A percentile compares a stretch with the other conserved stretches of the same genome.
phyloP scores from a whole-genome alignment of 139 green algal species.

The Choricystis sp. region DNA sequence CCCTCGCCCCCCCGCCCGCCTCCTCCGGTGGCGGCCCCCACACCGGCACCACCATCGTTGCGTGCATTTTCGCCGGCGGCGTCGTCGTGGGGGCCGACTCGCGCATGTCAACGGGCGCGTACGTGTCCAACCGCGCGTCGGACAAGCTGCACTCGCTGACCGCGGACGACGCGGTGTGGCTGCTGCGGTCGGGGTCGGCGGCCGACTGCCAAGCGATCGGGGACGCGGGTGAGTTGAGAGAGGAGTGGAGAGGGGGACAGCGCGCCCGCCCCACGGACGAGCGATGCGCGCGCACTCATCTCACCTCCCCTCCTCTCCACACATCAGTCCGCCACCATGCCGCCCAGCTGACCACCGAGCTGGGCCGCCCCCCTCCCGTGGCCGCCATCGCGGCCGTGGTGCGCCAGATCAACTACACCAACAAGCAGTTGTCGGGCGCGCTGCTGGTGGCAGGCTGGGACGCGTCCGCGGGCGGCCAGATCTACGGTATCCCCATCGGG shows the following conservation, averaged over 20 bases:
- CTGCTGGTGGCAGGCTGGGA: conserved; percentile 95
- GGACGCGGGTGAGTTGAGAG: conserved; percentile 65
- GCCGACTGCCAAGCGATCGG: conserved; percentile 74
- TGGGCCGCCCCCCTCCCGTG: not conserved
- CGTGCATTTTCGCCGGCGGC: conserved; percentile 59
- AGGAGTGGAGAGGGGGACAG: not conserved
- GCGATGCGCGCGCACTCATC: not conserved
- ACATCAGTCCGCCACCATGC: not conserved
- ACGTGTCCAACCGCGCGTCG: conserved; percentile 81
- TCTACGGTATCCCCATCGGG: conserved; percentile 76
- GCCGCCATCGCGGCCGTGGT: not conserved
- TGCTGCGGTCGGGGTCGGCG: conserved; percentile 67
- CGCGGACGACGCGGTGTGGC: conserved; percentile 50
- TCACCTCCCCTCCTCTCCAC: not conserved
- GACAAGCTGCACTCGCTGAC: conserved; percentile 83
- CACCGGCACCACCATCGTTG: conserved; percentile 79
- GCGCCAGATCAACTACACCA: conserved; percentile 72
- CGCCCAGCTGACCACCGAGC: not conserved
- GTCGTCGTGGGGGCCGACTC: conserved; percentile 84
- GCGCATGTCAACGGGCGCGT: conserved; percentile 73
- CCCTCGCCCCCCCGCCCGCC: too few relatives aligned
- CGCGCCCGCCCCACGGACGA: not conserved
- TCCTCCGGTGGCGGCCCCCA: conserved; percentile 7
- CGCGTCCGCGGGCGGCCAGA: conserved; percentile 49
- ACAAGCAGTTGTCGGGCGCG: conserved; percentile 82